These are phyloP conservation scores for Streptanthus diversifolius DNA, from an alignment of 345 rosid species.

Conservation along the genomic window DNA sequence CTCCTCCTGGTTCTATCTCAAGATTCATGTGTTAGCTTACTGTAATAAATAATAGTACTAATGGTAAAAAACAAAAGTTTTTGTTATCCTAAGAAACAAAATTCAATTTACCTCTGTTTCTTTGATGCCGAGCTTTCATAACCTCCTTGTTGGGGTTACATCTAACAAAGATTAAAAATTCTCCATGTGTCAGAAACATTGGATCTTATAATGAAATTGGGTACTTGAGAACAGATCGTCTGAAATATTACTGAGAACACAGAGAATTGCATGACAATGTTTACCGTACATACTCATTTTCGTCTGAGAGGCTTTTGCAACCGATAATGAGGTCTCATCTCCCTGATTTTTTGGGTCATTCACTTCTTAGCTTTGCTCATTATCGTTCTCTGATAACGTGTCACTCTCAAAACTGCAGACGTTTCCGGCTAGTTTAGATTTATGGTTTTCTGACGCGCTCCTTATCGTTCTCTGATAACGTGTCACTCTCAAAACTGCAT, in stretches of 20 bases:
- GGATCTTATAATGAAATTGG: background rate
- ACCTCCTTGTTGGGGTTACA: constrained; percentile 27
- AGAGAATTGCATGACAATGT: constrained; percentile 1
- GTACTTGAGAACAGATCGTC: background rate
- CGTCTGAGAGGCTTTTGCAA: constrained; percentile 42
- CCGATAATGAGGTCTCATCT: constrained; percentile 45
- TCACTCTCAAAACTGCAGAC: constrained; percentile 18
- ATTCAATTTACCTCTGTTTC: constrained; percentile 25
- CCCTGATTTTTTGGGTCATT: constrained; percentile 27
- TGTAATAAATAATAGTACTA: background rate
- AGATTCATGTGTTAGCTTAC: constrained; percentile 10
- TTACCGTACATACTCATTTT: constrained; percentile 40
- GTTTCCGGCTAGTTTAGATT: constrained; percentile 34
- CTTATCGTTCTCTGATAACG: constrained; percentile 26
- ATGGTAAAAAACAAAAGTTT: background rate
- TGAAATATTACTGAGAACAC: background rate
- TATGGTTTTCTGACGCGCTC: constrained; percentile 20
- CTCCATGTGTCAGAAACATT: constrained; percentile 17
- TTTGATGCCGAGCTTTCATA: constrained; percentile 21
- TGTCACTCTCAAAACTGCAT: constrained; percentile 19
- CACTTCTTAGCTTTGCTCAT: constrained; percentile 28
- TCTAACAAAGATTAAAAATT: constrained; percentile 28
- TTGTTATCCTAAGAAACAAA: background rate
- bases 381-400: constrained; percentile 21
- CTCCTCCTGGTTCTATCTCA: constrained; percentile 30